These are phyloP conservation scores for Pterocarpus santalinus DNA, from an alignment of 306 rosid genomes.

Conservation along the genomic window DNA sequence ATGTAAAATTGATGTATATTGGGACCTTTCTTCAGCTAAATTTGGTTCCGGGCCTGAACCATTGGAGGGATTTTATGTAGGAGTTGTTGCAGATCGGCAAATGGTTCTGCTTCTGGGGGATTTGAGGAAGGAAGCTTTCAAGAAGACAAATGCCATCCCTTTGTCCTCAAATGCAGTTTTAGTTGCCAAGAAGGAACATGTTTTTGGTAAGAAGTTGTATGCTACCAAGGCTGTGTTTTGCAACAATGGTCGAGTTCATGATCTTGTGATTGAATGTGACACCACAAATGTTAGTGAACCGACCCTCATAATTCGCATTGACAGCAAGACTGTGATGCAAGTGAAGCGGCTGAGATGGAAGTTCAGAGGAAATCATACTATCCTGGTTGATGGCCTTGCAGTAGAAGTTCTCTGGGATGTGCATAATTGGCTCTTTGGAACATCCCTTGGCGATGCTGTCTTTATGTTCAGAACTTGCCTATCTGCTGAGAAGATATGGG, in stretches of 20 bases:
- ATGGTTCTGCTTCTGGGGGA: conserved; percentile 97
- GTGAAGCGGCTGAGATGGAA: conserved; percentile 92
- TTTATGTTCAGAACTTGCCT: conserved; percentile 90
- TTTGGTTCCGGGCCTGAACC: conserved; percentile 92
- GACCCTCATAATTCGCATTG: conserved; percentile 73
- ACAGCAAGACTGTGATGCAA: conserved; percentile 85
- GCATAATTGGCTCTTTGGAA: conserved; percentile 88
- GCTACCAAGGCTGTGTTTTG: conserved; percentile 80
- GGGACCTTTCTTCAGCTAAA: conserved; percentile 95
- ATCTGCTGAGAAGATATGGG: conserved; percentile 75
- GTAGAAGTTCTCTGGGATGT: conserved; percentile 97
- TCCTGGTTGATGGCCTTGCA: conserved; percentile 82
- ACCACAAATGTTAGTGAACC: conserved; percentile 70
- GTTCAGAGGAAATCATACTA: conserved; percentile 90
- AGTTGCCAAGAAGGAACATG: conserved; percentile 85
- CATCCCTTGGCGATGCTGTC: conserved; percentile 81
- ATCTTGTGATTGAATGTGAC: conserved; percentile 90
- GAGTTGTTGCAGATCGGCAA: conserved; percentile 74
- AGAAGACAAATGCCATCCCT: conserved; percentile 74
- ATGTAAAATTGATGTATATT: conserved; percentile 76
- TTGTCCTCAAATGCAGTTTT: conserved; percentile 66
- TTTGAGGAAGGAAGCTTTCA: conserved; percentile 90
- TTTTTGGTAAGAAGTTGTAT: conserved; percentile 81
- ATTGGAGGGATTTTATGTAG: conserved; percentile 78
- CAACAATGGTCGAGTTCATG: conserved; percentile 82